A percentile compares a stretch with the other conserved stretches of the same genome.
These are phyloP conservation scores for Breviolum minutum DNA, from an alignment of 73 alveolate species.

Conservation along the genomic window DNA sequence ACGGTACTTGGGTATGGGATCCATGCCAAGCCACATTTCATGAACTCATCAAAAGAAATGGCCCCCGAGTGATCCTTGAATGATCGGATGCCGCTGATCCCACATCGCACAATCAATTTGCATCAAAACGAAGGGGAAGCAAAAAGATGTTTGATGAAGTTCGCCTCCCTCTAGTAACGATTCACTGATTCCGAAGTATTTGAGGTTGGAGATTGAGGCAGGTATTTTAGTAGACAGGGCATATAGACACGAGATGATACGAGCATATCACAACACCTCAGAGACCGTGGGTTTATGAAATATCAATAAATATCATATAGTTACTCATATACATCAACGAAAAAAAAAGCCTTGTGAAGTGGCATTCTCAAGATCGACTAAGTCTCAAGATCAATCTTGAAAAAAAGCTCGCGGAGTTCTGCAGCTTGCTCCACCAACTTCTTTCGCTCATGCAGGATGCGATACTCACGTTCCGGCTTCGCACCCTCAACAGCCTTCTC, in stretches of 20 bases:
- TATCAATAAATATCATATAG: neutral
- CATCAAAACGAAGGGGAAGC: neutral
- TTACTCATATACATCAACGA: neutral
- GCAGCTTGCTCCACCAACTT: slow-evolving; percentile 54
- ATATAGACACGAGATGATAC: no score
- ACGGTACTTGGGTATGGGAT: no score
- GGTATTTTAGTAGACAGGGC: no score
- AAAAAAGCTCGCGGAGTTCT: slow-evolving; percentile 54
- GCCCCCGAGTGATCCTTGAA: slow-evolving; percentile 45
- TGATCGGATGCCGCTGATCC: neutral
- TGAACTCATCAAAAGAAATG: slow-evolving; percentile 50
- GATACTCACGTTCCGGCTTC: slow-evolving; percentile 46
- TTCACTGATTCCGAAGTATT: no score
- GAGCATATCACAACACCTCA: no score
- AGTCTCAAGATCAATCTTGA: slow-evolving; percentile 28
- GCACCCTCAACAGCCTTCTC: slow-evolving; percentile 63
- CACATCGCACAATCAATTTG: neutral
- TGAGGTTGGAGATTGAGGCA: no score
- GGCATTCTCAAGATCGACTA: neutral
- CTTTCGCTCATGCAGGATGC: slow-evolving; percentile 47
- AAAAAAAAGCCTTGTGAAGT: no score
- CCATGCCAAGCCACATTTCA: neutral
- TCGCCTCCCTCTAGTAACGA: no score
- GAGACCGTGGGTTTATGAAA: no score
- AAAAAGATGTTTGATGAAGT: no score